Conservation (phyloP, 345 rosid species). For the Triadica sebifera region DNA sequence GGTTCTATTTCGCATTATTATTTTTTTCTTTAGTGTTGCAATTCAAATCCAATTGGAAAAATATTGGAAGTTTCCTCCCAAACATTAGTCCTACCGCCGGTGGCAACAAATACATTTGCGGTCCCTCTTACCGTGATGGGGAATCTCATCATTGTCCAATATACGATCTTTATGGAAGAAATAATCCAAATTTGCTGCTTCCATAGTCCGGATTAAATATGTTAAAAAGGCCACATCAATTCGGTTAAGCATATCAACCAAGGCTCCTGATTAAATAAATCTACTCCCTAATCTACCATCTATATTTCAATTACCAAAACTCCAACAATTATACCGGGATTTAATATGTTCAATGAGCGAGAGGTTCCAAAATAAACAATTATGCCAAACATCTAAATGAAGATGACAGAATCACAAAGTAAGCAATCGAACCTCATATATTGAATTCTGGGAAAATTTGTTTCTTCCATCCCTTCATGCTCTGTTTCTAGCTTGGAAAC, state of each 20-base stretch:
- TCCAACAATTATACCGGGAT: no score
- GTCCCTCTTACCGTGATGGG: conserved; percentile 2
- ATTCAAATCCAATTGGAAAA: background rate
- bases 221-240: background rate
- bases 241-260: no score
- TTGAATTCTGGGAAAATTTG: background rate
- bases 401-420: background rate
- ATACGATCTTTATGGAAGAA: background rate
- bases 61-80: conserved; percentile 14
- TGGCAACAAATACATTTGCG: no score
- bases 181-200: background rate
- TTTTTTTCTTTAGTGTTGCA: background rate
- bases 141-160: conserved; percentile 10
- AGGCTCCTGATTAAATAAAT: no score
- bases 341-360: background rate
- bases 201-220: background rate
- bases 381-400: background rate
- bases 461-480: background rate
- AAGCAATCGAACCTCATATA: background rate
- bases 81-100: background rate
- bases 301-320: no score
- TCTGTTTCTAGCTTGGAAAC: background rate
- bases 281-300: no score
- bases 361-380: background rate
- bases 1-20: background rate